These are phyloP conservation scores for Mycena amicta DNA, from an alignment of 768 basidiomycete genomes.

Conservation along the genomic window DNA sequence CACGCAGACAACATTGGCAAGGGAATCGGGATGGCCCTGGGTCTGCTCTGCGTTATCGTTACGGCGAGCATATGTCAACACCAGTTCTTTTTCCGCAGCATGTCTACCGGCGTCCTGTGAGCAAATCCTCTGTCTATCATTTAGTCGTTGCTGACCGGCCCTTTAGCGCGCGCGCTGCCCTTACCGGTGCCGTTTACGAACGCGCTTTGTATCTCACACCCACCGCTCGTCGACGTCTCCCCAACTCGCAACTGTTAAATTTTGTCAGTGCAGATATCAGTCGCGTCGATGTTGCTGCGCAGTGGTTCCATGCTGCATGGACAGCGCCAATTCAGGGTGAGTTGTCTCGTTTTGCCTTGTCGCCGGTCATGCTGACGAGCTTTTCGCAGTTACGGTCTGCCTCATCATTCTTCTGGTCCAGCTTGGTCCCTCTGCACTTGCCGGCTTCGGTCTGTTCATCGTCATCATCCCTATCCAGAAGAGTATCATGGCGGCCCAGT, in stretches of 20 bases:
- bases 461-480: constrained; percentile 51
- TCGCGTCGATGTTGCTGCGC: constrained; percentile 60
- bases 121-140: no score
- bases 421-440: constrained; percentile 54
- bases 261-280: constrained; percentile 72
- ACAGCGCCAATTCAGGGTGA: constrained; percentile 61
- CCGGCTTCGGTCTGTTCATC: constrained; percentile 52
- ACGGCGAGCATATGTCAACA: constrained; percentile 60
- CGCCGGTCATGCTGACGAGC: neutral
- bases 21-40: constrained; percentile 63
- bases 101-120: constrained; percentile 69
- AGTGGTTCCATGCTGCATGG: constrained; percentile 68
- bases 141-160: no score
- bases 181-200: constrained; percentile 72
- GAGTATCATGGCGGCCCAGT: constrained; percentile 47
- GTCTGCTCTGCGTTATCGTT: constrained; percentile 52
- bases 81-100: constrained; percentile 77
- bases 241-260: constrained; percentile 62
- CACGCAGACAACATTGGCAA: constrained; percentile 45
- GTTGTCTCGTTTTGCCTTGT: constrained; percentile 26
- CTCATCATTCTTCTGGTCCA: constrained; percentile 43
- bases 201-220: constrained; percentile 66
- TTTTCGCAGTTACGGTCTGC: constrained; percentile 45
- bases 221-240: constrained; percentile 60
- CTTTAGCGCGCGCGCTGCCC: constrained; percentile 61